Base-by-base conservation (phyloP, 116 monocot species). In the Papilionanthe hybrid region DNA sequence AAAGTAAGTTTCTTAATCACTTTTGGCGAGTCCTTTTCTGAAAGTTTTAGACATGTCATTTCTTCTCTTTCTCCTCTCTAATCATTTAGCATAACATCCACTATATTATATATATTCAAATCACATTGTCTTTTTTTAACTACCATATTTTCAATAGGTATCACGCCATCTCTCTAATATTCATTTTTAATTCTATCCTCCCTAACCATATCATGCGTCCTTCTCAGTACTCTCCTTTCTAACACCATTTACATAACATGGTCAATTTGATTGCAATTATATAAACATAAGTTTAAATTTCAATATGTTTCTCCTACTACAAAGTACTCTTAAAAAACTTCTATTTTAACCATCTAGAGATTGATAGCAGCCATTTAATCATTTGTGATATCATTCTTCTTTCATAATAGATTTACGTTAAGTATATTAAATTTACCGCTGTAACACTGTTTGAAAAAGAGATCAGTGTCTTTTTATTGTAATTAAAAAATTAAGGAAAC, bases 371-470 rank as follows among this genome's bases (percentile, higher is more conserved):
- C 32, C 8, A 68, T 68, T 68, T 29, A 29, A 68, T n/a, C 68
- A 68, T 23, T 7, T 29, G 23, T 32, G 2, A 1, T 68, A 5
- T 19, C 68, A 68, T 28, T 68, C 11, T 37, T 69, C n/a, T 13
- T 69, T 32, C 27, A 28, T 25, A 2, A 65, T 29, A 18, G 32
- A 69, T 41, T 23, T 32, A 19, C 11, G 69, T 15, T 37, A 37
- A 69, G 69, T 12, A 69, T 69, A 5, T 19, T 32, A 69, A 13
- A 69, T 41, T 44, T 44, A 73, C 43, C 9, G 42, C 19, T 0
- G 17, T 23, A 44, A 43, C n/a, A 22, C 29, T 72, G 17, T 72
- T 73, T 43, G n/a, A n/a, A n/a, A 72, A 73, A 43, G 73, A 73
- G 22, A 44, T 44, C 45, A 73, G 4, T 45, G 73, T n/a, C n/a